phyloP scores from a whole-genome alignment of 2,329 filamentous ascomycete genomes.

The Sordariomycetes sp. region DNA sequence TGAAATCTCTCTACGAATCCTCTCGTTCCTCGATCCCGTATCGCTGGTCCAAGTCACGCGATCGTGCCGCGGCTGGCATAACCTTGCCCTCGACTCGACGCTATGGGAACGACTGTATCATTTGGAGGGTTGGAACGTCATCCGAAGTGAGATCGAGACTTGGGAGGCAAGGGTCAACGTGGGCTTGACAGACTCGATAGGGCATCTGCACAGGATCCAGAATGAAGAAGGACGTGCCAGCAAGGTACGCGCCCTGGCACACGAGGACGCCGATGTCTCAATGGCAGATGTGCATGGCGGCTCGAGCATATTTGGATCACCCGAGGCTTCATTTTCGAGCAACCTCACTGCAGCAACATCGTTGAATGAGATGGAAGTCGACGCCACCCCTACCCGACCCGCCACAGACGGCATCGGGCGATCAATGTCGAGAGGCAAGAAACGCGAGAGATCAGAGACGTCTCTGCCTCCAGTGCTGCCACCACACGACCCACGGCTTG shows the following conservation, averaged over 20 bases:
- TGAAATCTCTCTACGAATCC: conserved; percentile 84
- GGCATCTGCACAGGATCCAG: conserved; percentile 32
- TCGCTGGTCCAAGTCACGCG: conserved; percentile 73
- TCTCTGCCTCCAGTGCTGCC: conserved; percentile 18
- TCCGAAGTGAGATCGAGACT: conserved; percentile 52
- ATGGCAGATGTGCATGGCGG: conserved; percentile 27
- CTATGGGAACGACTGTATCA: conserved; percentile 81
- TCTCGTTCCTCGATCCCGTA: conserved; percentile 73
- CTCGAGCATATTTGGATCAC: conserved; percentile 25
- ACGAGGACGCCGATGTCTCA: conserved; percentile 38
- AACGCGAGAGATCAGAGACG: conserved; percentile 19
- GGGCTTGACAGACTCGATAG: conserved; percentile 24
- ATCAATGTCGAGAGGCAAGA: too few relatives aligned
- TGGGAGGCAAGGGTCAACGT: conserved; percentile 56
- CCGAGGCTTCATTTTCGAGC: conserved; percentile 19
- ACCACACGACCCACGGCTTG: conserved; percentile 15
- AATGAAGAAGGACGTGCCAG: conserved; percentile 40
- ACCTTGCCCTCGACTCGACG: conserved; percentile 70
- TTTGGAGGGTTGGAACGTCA: conserved; percentile 75
- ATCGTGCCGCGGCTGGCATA: conserved; percentile 75
- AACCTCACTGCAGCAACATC: conserved; percentile 13
- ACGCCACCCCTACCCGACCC: conserved; percentile 15
- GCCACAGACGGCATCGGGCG: too few relatives aligned
- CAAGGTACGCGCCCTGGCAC: conserved; percentile 46
- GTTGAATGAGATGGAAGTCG: conserved; percentile 19